Base-by-base conservation (phyloP, 129 eudicot species). In the Smallanthus sonchifolius region DNA sequence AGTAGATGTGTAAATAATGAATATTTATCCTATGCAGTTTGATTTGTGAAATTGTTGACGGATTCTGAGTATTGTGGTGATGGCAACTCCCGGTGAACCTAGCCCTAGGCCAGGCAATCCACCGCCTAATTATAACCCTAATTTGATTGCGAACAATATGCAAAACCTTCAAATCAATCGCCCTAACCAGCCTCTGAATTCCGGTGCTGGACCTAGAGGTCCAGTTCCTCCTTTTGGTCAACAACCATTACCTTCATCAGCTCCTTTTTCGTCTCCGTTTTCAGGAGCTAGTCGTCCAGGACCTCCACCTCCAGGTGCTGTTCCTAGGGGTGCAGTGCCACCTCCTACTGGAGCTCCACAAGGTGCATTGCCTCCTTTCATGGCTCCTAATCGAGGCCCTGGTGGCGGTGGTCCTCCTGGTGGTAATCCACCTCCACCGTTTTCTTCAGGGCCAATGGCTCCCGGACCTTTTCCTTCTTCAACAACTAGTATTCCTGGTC, bases 61-160 rank as follows among this genome's bases (percentile, higher is more conserved):
- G 30, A 64, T 24, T 57, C 8, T 7, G 38, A 17, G 10, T 30
- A 4, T 72, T 79, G 74, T 76, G 72, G 67, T 52, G 9, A 89
- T 89, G 96, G 87, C 92, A 15, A 76, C 91, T 79, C 89, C 96
- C 14, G 96, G 97, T 77, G 95, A 89, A 75, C 89, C 94, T 75
- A 78, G 87, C 67, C 88, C 94, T 75, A 78, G 87, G 70, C 88
- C 94, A 7, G 84, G 89, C 76, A 84, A 84, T 67, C 67, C 73
- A 10, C 95, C 95, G 10, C 85, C 90, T 19, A 84, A 85, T 82
- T 83, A 81, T 65, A 88, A 86, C 69, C 90, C 95, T 30, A 91
- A 86, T 84, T 77, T 86, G 13, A 79, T 88, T 69, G 81, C 92
- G 14, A 80, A 83, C 47, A 83, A 81, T 69, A 79, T 91, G 86